Evolutionary conservation across 805 yeast species (phyloP).

Genomic region (Yarrowia alimentaria): DNA sequence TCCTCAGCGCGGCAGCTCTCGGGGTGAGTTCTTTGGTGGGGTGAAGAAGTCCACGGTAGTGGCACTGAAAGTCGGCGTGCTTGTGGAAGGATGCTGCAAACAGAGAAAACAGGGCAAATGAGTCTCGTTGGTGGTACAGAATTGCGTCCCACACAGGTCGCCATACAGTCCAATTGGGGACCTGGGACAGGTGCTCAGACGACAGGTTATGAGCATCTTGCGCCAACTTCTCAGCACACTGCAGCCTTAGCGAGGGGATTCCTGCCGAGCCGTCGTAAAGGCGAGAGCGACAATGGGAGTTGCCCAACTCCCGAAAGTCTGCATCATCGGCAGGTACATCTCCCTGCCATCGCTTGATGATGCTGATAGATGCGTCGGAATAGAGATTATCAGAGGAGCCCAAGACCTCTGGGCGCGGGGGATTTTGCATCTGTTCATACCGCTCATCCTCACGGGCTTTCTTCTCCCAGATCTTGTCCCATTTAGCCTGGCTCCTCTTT

Average conservation of each 20-base stretch:
- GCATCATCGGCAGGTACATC: background rate
- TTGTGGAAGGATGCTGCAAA: background rate
- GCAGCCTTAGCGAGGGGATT: background rate
- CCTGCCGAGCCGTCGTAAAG: background rate
- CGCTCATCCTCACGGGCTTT: no score
- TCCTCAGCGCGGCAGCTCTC: background rate
- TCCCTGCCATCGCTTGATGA: slow-evolving; percentile 5
- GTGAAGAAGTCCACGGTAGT: background rate
- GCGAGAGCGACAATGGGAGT: background rate
- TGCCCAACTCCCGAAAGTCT: background rate
- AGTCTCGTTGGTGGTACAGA: background rate
- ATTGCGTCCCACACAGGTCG: slow-evolving; percentile 9
- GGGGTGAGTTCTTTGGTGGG: background rate
- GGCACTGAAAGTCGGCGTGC: slow-evolving; percentile 12
- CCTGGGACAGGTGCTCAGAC: background rate
- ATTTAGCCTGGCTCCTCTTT: no score
- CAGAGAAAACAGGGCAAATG: background rate
- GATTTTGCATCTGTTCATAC: no score
- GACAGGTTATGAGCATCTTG: background rate
- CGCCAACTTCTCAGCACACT: background rate
- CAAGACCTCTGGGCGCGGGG: no score
- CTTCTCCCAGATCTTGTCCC: no score
- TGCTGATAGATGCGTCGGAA: background rate
- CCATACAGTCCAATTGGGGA: slow-evolving; percentile 4
- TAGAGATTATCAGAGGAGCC: background rate